A percentile compares a stretch with the other conserved stretches of the same genome.
phyloP scores from a whole-genome alignment of 108 stramenopile species.

The Skeletonema marinoi region DNA sequence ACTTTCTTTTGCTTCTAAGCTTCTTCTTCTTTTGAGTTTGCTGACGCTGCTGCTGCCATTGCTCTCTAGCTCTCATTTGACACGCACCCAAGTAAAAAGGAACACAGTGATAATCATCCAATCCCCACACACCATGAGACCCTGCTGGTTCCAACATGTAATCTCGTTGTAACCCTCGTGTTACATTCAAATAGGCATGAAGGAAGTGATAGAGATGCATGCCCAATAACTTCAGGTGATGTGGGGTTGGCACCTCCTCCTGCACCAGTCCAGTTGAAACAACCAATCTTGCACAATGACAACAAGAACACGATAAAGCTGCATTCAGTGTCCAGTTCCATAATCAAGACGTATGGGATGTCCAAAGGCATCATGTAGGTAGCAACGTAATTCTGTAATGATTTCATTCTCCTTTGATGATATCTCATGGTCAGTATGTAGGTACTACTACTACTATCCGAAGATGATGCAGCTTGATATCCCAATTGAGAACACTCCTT shows the following conservation, averaged over 20 bases:
- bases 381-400: conserved; percentile 74
- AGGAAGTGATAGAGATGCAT: conserved; percentile 71
- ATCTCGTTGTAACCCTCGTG: conserved; percentile 76
- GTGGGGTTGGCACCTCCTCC: not conserved
- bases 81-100: conserved; percentile 95
- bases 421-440: not conserved
- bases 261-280: conserved; percentile 33
- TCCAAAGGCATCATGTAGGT: conserved; percentile 88
- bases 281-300: conserved; percentile 74
- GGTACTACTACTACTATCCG: not conserved
- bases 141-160: conserved; percentile 97
- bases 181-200: conserved; percentile 74
- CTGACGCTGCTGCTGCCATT: conserved; percentile 37
- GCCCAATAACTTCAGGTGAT: conserved; percentile 43
- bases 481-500: conserved; percentile 57
- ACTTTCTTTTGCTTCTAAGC: not conserved
- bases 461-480: conserved; percentile 53
- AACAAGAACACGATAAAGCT: conserved; percentile 88
- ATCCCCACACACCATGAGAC: conserved; percentile 94
- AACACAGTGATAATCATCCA: conserved; percentile 97
- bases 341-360: conserved; percentile 91
- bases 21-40: conserved; percentile 11
- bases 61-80: conserved; percentile 61
- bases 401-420: conserved; percentile 45
- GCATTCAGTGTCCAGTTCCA: conserved; percentile 96